Percentiles rank a stretch among this genome's conserved stretches.
phyloP scores from a whole-genome alignment of 2,329 filamentous ascomycete genomes.

The Talaromyces sp. region DNA sequence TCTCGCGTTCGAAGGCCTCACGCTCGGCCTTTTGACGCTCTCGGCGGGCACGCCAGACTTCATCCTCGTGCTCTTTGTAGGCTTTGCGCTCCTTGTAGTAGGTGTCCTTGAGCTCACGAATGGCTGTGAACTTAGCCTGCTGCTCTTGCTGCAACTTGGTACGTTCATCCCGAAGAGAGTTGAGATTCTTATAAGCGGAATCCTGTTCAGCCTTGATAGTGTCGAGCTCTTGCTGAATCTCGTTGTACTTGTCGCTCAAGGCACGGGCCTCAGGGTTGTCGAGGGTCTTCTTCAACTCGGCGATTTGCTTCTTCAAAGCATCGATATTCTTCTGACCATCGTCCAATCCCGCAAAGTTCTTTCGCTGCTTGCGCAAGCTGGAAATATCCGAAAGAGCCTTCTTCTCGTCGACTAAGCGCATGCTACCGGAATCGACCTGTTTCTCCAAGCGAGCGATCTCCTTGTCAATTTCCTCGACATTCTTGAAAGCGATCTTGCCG shows the following conservation, averaged over 20 bases:
- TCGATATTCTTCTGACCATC: conserved; percentile 84
- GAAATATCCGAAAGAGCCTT: conserved; percentile 83
- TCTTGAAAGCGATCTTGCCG: conserved; percentile 78
- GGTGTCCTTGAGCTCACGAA: conserved; percentile 83
- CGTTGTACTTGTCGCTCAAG: conserved; percentile 77
- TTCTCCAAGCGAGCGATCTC: conserved; percentile 76
- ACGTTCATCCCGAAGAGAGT: conserved; percentile 76
- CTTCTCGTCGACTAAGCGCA: conserved; percentile 97
- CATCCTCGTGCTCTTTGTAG: conserved; percentile 75
- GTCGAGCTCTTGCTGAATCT: conserved; percentile 83
- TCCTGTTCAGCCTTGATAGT: conserved; percentile 88
- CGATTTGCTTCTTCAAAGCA: conserved; percentile 78
- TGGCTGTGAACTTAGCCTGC: conserved; percentile 74
- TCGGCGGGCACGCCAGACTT: conserved; percentile 68
- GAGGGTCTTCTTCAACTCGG: conserved; percentile 79
- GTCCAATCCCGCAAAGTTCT: conserved; percentile 82
- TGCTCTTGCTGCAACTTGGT: conserved; percentile 78
- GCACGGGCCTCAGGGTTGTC: conserved; percentile 90
- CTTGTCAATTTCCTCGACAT: conserved; percentile 75
- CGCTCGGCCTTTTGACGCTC: conserved; percentile 80
- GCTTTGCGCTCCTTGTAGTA: conserved; percentile 80
- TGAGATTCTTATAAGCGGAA: conserved; percentile 81
- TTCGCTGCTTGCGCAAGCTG: conserved; percentile 78
- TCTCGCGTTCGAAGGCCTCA: conserved; percentile 48
- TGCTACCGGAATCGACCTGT: conserved; percentile 79